These are phyloP conservation scores for Fusarium beomiforme DNA, from an alignment of 2,329 filamentous ascomycete genomes.

Conservation along the genomic window DNA sequence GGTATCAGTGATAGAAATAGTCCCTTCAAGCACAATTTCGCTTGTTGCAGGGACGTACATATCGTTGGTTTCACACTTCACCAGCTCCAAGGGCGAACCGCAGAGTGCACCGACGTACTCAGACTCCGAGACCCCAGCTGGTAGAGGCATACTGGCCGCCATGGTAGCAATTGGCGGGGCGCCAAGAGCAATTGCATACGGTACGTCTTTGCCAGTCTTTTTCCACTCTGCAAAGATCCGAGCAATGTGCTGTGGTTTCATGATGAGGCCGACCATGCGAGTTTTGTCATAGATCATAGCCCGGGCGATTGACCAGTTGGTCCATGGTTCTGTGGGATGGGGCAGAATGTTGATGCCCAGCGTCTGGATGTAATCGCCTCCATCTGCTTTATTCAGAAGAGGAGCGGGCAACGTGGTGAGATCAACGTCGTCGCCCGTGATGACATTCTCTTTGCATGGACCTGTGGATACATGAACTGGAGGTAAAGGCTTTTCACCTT, in stretches of 20 bases:
- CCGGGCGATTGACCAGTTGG: not conserved
- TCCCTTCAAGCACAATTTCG: not conserved
- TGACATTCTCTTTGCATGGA: not conserved
- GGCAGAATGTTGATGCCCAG: not conserved
- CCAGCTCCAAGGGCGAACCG: not conserved
- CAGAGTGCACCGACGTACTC: not conserved
- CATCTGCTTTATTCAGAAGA: not conserved
- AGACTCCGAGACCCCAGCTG: not conserved
- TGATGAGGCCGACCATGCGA: not conserved
- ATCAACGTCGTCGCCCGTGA: not conserved
- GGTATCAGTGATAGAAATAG: not conserved
- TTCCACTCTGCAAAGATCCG: not conserved
- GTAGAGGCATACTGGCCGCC: not conserved
- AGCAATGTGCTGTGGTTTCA: not conserved
- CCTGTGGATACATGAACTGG: not conserved
- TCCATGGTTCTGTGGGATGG: not conserved
- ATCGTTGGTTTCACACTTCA: not conserved
- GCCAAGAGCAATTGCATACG: not conserved
- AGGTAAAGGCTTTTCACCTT: accelerated
- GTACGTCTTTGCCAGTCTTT: not conserved
- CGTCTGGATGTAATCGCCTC: not conserved
- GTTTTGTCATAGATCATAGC: not conserved
- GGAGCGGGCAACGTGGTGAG: not conserved
- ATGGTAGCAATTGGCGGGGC: not conserved
- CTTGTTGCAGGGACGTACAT: not conserved